Percentiles rank a stretch among this genome's conserved stretches.
Evolutionary conservation across 257 asterid species (phyloP).

Genomic region (Gentiana macrophylla): DNA sequence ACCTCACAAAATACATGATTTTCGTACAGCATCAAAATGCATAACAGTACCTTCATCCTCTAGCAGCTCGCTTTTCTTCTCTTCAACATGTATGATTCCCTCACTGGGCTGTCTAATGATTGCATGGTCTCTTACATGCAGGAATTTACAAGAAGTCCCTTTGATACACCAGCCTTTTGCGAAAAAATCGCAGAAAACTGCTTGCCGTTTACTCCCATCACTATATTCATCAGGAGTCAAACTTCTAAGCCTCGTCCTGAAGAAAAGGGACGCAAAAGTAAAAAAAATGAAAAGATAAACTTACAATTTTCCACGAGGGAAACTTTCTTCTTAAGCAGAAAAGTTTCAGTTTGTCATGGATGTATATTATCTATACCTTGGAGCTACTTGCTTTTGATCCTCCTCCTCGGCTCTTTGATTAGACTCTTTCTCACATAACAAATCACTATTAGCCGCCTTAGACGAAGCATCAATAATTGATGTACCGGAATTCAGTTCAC

Average conservation of each 20-base stretch:
- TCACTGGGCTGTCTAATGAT: conserved; percentile 14
- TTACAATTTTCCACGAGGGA: conserved; percentile 4
- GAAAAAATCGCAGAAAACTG: conserved; percentile 55
- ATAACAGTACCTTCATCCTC: conserved; percentile 41
- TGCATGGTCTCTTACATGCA: conserved; percentile 37
- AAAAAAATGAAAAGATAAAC: conserved; percentile 12
- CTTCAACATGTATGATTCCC: conserved; percentile 29
- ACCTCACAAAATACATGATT: neutral
- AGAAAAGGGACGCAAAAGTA: conserved; percentile 21
- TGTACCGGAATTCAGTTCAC: conserved; percentile 22
- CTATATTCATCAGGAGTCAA: conserved; percentile 31
- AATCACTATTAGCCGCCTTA: conserved; percentile 21
- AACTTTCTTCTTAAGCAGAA: neutral
- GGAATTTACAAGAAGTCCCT: conserved; percentile 77
- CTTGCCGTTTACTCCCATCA: conserved; percentile 43
- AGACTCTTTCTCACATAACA: conserved; percentile 16
- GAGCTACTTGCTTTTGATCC: conserved; percentile 20
- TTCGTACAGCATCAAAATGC: conserved; percentile 3
- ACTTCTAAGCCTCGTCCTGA: conserved; percentile 64
- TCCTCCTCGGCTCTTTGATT: conserved; percentile 27
- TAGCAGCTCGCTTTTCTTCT: conserved; percentile 21
- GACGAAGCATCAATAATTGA: conserved; percentile 19
- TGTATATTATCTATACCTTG: conserved; percentile 37
- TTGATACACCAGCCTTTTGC: conserved; percentile 92
- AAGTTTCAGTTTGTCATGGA: neutral